Evolutionary conservation across 176 grass and related monocot genomes (phyloP).

Genomic region (Hordeum marinum): DNA sequence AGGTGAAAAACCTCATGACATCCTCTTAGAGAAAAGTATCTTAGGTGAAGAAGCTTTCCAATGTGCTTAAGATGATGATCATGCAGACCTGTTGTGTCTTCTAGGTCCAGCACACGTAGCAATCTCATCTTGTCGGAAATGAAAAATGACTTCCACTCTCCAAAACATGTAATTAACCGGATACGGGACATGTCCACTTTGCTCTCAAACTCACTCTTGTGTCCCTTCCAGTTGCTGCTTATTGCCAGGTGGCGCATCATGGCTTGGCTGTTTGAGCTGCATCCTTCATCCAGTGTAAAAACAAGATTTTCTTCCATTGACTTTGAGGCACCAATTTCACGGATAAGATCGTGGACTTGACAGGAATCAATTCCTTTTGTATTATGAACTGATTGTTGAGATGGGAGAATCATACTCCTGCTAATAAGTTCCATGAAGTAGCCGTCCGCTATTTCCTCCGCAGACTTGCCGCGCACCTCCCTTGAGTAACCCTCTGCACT

Average conservation of each 20-base stretch:
- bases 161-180: background rate
- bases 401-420: slow-evolving; percentile 17
- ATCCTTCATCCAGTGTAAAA: background rate
- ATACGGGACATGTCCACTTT: background rate
- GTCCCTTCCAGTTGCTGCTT: background rate
- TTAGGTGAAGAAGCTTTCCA: background rate
- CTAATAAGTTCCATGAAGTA: slow-evolving; percentile 24
- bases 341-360: slow-evolving; percentile 29
- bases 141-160: background rate
- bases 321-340: slow-evolving; percentile 10
- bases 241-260: background rate
- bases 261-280: background rate
- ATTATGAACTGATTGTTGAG: background rate
- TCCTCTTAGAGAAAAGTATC: background rate
- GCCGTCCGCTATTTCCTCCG: background rate
- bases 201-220: background rate
- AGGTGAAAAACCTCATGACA: background rate
- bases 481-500: slow-evolving; percentile 22
- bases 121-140: no score
- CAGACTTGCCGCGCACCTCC: background rate
- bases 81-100: background rate
- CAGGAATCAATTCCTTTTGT: background rate
- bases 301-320: slow-evolving; percentile 22
- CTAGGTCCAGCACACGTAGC: background rate
- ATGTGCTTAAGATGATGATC: background rate